These are phyloP conservation scores for Colletotrichum ledebouriae DNA, from an alignment of 2,329 filamentous ascomycete species.

Conservation along the genomic window DNA sequence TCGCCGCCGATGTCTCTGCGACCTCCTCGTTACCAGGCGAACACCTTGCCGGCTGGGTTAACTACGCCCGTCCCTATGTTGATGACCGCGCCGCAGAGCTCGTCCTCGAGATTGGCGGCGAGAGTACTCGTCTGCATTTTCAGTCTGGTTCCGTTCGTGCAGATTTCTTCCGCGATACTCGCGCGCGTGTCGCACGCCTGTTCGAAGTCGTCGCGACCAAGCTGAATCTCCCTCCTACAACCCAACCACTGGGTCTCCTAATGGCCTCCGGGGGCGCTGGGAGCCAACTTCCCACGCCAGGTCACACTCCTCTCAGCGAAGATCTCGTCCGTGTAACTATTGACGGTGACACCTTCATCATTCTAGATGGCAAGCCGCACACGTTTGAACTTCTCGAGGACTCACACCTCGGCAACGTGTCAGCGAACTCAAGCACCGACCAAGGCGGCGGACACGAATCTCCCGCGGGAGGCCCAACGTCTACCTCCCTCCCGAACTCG, in stretches of 20 bases:
- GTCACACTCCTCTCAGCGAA: slow-evolving; percentile 77
- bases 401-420: slow-evolving; percentile 42
- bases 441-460: slow-evolving; percentile 51
- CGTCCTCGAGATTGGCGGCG: slow-evolving; percentile 82
- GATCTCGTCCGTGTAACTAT: slow-evolving; percentile 76
- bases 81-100: slow-evolving; percentile 81
- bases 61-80: slow-evolving; percentile 88
- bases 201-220: slow-evolving; percentile 87
- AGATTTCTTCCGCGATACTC: slow-evolving; percentile 80
- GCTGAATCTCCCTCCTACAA: slow-evolving; percentile 74
- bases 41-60: slow-evolving; percentile 68
- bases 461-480: slow-evolving; percentile 46
- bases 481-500: slow-evolving; percentile 50
- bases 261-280: slow-evolving; percentile 74
- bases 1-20: slow-evolving; percentile 63
- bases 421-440: slow-evolving; percentile 51
- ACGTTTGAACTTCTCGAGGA: slow-evolving; percentile 47
- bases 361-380: slow-evolving; percentile 69
- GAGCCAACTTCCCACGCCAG: slow-evolving; percentile 74
- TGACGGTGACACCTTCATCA: slow-evolving; percentile 70
- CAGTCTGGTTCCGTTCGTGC: slow-evolving; percentile 60
- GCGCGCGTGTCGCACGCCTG: slow-evolving; percentile 77
- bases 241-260: slow-evolving; percentile 73
- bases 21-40: slow-evolving; percentile 48
- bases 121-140: slow-evolving; percentile 71